Base-by-base conservation (phyloP, 208 protist genomes). In the Novymonas esmeraldas region DNA sequence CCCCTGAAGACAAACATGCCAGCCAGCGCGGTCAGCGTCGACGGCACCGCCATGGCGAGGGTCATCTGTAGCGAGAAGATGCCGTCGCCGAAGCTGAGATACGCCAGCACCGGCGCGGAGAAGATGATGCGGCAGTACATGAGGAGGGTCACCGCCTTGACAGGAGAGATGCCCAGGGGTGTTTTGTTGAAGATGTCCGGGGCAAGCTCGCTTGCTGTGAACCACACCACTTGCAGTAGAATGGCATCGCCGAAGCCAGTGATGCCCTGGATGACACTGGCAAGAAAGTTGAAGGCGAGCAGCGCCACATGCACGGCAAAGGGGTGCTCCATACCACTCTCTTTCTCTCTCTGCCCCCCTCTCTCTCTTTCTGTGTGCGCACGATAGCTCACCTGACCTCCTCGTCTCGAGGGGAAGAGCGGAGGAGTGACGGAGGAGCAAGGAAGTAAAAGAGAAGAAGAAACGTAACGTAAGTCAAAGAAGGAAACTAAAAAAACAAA, bases 71-170 rank as follows among this genome's bases (percentile, higher is more conserved):
- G 59, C n/a, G 65, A 79, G 68, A 85, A 82, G 41, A 82, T 34
- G 50, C 75, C 68, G 24, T 70, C 67, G 16, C 49, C 52, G 29
- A 76, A 14, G 50, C 55, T 73, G 34, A 77, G 51, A 57, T 76
- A 82, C 4, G 61, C 59, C n/a, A 79, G 52, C 4, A 76, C 54
- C 13, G 76, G 68, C 1, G 70, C 55, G 36, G 59, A 60, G 38
- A 85, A 78, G 29, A 82, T 49, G 28, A 79, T 62, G 34, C 72
- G 75, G 31, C 61, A 69, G 64, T 79, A 85, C 66, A 85, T 76
- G 34, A 85, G 36, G 13, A 82, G 31, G 7, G 75, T 72, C 13
- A 79, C 65, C 2, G 68, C 66, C 6, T 69, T 60, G 41, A 85
- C 75, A 1, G 80, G 71, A 1, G 65, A 68, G 55, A 50, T 28